phyloP scores from a whole-genome alignment of 2,329 filamentous ascomycete species.

The Pseudogymnoascus sp. region DNA sequence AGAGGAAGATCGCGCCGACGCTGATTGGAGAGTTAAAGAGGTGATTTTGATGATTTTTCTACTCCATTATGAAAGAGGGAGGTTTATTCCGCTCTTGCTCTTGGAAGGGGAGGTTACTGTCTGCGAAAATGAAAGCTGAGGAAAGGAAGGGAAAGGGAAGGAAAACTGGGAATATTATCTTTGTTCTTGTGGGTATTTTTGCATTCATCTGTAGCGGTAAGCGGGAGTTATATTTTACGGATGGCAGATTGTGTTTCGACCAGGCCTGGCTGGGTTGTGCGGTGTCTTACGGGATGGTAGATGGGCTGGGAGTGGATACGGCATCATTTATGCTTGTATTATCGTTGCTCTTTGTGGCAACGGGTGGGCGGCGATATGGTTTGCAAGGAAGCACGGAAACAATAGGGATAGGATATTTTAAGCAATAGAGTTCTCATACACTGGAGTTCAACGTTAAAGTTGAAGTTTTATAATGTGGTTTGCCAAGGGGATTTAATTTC shows the following conservation, averaged over 20 bases:
- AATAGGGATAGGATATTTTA: neutral
- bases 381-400: neutral
- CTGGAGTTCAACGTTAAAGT: neutral
- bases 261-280: neutral
- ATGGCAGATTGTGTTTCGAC: neutral
- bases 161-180: neutral
- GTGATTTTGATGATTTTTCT: neutral
- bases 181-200: neutral
- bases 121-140: neutral
- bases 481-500: neutral
- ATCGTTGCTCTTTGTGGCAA: neutral
- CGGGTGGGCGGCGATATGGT: neutral
- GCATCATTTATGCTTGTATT: neutral
- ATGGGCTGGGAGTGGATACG: neutral
- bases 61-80: neutral
- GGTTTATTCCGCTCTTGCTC: neutral
- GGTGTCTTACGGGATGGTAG: neutral
- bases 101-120: neutral
- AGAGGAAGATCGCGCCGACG: conserved; percentile 62
- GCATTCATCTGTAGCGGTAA: neutral
- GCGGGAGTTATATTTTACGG: neutral
- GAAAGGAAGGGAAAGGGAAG: neutral
- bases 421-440: neutral
- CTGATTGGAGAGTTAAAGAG: conserved; percentile 32
- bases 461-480: neutral